Evolutionary conservation across 2,329 filamentous ascomycete species (phyloP).

Genomic region (Stachybotrys elegans): DNA sequence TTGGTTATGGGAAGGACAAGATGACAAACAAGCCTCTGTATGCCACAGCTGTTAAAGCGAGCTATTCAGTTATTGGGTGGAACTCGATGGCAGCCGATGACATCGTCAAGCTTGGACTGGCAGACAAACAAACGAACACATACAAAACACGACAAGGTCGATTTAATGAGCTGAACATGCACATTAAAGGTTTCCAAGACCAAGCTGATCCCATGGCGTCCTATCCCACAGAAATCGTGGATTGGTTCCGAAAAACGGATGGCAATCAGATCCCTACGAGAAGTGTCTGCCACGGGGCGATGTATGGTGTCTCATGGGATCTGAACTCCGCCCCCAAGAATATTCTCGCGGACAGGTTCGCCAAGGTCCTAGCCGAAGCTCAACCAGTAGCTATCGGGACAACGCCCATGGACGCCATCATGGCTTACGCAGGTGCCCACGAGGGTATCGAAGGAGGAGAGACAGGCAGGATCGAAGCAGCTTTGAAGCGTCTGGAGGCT

Average conservation of each 20-base stretch:
- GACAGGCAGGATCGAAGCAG: neutral
- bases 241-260: constrained; percentile 9
- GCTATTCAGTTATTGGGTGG: constrained; percentile 37
- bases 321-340: constrained; percentile 16
- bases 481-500: constrained; percentile 16
- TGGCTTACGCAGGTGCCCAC: constrained; percentile 21
- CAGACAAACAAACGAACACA: neutral
- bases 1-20: constrained; percentile 19
- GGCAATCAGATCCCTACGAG: constrained; percentile 10
- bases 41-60: constrained; percentile 17
- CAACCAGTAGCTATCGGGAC: constrained; percentile 27
- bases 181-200: neutral
- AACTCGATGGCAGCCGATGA: constrained; percentile 14
- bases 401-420: constrained; percentile 31
- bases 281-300: constrained; percentile 27
- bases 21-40: constrained; percentile 14
- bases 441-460: constrained; percentile 18
- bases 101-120: neutral
- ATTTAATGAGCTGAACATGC: constrained; percentile 17
- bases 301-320: constrained; percentile 33
- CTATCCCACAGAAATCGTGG: neutral
- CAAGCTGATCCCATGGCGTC: neutral
- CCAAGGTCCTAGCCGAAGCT: constrained; percentile 13
- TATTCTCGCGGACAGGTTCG: constrained; percentile 24
- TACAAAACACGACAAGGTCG: neutral